Percentiles rank a stretch among this genome's conserved stretches.
Evolutionary conservation across 441 rosid species (phyloP).

Genomic region (Theobroma grandiflorum): DNA sequence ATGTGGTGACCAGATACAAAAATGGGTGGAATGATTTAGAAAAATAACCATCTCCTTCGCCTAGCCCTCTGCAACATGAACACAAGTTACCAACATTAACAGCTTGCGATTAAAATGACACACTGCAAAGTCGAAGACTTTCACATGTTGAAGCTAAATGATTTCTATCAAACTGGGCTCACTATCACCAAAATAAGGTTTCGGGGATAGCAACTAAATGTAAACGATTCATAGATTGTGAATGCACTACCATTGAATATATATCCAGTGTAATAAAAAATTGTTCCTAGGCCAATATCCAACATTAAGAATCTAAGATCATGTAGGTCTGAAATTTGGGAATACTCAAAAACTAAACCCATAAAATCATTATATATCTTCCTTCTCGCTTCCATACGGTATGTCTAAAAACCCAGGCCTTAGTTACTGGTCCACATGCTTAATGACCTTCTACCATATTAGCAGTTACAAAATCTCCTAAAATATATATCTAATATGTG

Average conservation of each 20-base stretch:
- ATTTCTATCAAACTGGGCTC: neutral
- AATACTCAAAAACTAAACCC: neutral
- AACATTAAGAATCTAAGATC: conserved; percentile 5
- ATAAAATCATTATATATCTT: neutral
- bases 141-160: neutral
- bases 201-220: neutral
- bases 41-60: conserved; percentile 74
- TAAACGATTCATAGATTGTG: neutral
- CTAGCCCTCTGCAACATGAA: conserved; percentile 53
- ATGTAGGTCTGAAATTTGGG: neutral
- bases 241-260: neutral
- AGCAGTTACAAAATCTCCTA: neutral
- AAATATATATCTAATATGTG: neutral
- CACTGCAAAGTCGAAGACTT: neutral
- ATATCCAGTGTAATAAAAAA: neutral
- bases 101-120: neutral
- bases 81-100: neutral
- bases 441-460: neutral
- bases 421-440: neutral
- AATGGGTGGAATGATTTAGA: conserved; percentile 35
- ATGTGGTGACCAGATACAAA: neutral
- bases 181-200: neutral
- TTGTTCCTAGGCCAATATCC: neutral
- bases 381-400: neutral
- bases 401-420: neutral